Base-by-base conservation (phyloP, 108 stramenopile genomes). In the Skeletonema menzelii region DNA sequence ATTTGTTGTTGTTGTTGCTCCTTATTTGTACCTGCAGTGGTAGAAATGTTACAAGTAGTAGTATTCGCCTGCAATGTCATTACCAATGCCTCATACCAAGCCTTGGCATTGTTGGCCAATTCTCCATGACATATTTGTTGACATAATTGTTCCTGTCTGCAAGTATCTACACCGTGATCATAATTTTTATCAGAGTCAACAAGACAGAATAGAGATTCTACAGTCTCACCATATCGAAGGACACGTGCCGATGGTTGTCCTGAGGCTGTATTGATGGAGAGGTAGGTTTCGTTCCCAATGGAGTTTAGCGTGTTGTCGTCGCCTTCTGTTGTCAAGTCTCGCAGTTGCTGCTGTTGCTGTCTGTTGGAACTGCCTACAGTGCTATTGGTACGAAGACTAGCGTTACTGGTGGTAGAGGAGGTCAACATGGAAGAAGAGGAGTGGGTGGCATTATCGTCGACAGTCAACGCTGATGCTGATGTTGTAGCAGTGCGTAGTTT, bases 191-290 rank as follows among this genome's bases (percentile, higher is more conserved):
- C n/a, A n/a, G n/a, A n/a, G n/a, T n/a, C n/a, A n/a, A n/a, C 46
- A 8, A 87, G 63, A 27, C 87, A 85, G 73, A 93, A 93, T 15
- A 93, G 66, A 0, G 85, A 78, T 28, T 88, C 87, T 8, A 86
- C 59, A 38, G 86, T 85, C 77, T 91, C 92, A 10, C 90, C 90
- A 56, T 85, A 85, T n/a, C 88, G 81, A 13, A 91, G 65, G 22
- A 91, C 78, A n/a, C 78, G 82, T 27, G 55, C 71, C n/a, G n/a
- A n/a, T 30, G 56, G 4, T 11, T 42, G 40, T 2, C 40, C 40
- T 42, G n/a, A n/a, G n/a, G 40, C 40, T 4, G 40, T 42, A 5
- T 15, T 15, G 1, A 42, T n/a, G 2, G 40, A 42, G 11, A 42
- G 40, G 15, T 42, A 42, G 3, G 40, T 42, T 15, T n/a, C 15